Evolutionary conservation across 2,329 filamentous ascomycete species (phyloP), one percentile per base, ranked within the genome.

Genomic region (Aspergillus versicolor): DNA sequence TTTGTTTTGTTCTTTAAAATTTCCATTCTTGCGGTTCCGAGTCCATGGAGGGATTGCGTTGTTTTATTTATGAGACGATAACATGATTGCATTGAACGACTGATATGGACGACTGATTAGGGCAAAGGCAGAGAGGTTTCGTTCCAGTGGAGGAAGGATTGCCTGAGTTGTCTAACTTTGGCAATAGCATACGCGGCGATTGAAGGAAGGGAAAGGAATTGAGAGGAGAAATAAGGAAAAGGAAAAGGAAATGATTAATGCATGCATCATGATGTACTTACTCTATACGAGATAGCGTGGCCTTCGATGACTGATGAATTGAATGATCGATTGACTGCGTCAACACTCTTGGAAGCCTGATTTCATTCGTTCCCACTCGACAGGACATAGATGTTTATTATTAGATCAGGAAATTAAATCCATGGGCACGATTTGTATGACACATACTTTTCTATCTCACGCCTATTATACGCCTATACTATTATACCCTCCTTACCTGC

Each of bases 281-380:
- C 19, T 40, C 44, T 34, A 41, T 37, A n/a, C 32, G 21, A 48
- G 17, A 15, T 32, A 21, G 15, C 44, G 24, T 32, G 19, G 15
- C 44, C n/a, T 42, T 57, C 49, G 53, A 62, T 59, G 61, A 63
- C 40, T 57, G 45, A 61, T 61, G 59, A 61, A 57, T 61, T 54
- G n/a, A 47, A 47, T 48, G 46, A 48, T 34, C n/a, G 34, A 49
- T 40, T 37, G 6, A 13, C 15, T 37, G 34, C 34, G 15, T 37
- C n/a, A 15, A 15, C 34, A 15, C 15, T 3, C 34, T 9, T n/a
- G 15, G 13, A 11, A 37, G 32, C 34, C 34, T n/a, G 13, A 8
- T 37, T n/a, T 37, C 34, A 37, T 30, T 30, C 11, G 9, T 4
- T 4, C 12, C 12, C 6, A 15, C 12, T 7, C 12, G 34, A n/a